A percentile compares a stretch with the other conserved stretches of the same genome.
These are phyloP conservation scores for Salvia hispanica DNA, from an alignment of 257 asterid species.

Conservation along the genomic window DNA sequence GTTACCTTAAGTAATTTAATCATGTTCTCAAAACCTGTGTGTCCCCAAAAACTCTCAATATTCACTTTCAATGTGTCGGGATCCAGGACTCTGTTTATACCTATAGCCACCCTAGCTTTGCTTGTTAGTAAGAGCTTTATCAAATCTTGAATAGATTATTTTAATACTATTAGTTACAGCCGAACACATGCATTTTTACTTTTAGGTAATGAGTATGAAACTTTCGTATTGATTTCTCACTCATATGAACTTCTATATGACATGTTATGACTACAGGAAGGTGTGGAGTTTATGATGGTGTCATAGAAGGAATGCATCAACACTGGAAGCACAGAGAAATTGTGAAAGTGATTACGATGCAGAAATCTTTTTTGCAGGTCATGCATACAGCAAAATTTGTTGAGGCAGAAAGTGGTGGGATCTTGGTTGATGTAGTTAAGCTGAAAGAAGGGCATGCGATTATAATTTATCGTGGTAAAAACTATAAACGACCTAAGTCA, in stretches of 20 bases:
- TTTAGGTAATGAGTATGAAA: slow-evolving; percentile 3
- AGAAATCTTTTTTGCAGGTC: slow-evolving; percentile 65
- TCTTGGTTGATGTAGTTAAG: slow-evolving; percentile 65
- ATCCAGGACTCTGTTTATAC: slow-evolving; percentile 7
- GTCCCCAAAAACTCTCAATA: background rate
- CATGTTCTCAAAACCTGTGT: background rate
- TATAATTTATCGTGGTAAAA: slow-evolving; percentile 90
- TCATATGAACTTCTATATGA: slow-evolving; percentile 6
- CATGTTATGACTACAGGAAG: slow-evolving; percentile 64
- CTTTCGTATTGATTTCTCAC: slow-evolving; percentile 11
- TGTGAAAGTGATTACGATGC: slow-evolving; percentile 90
- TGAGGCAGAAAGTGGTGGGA: slow-evolving; percentile 76
- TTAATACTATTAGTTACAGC: too few relatives aligned
- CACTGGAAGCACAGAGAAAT: slow-evolving; percentile 96
- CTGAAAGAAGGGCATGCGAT: slow-evolving; percentile 91
- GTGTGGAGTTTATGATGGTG: slow-evolving; percentile 77
- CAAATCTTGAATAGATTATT: background rate
- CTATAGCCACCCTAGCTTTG: slow-evolving; percentile 14
- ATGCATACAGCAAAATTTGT: slow-evolving; percentile 62
- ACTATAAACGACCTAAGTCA: slow-evolving; percentile 70
- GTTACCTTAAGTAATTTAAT: background rate
- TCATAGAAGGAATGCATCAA: slow-evolving; percentile 85
- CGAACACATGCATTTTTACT: background rate
- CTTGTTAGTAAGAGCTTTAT: background rate
- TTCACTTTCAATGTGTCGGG: background rate